Evolutionary conservation across 768 basidiomycete genomes (phyloP).

Genomic region (Pleurotus citrinopileatus): DNA sequence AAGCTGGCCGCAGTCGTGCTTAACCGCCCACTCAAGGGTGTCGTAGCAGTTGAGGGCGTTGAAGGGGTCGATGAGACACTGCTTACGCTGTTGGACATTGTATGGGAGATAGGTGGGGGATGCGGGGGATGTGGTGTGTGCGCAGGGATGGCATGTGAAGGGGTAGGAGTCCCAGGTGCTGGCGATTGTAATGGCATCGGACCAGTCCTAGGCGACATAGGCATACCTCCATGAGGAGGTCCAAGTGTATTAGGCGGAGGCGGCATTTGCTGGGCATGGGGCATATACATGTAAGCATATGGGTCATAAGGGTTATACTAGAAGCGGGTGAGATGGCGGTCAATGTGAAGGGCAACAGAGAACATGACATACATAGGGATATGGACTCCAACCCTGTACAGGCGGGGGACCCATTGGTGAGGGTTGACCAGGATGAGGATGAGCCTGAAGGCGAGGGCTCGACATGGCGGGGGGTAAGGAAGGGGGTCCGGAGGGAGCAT

Average conservation of each 20-base stretch:
- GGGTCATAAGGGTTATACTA: conserved; percentile 8
- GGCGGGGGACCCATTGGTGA: conserved; percentile 44
- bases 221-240: conserved; percentile 47
- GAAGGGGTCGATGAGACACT: conserved; percentile 63
- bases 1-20: conserved; percentile 67
- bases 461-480: conserved; percentile 50
- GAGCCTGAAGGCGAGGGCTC: conserved; percentile 67
- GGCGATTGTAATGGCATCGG: conserved; percentile 46
- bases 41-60: conserved; percentile 55
- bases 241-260: conserved; percentile 46
- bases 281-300: conserved; percentile 4
- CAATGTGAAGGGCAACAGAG: not conserved
- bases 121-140: conserved; percentile 51
- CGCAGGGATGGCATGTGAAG: conserved; percentile 11
- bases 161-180: conserved; percentile 62
- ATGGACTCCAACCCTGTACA: conserved; percentile 38
- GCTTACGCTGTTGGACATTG: conserved; percentile 42
- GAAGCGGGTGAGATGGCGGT: not conserved
- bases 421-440: conserved; percentile 52
- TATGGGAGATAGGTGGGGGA: conserved; percentile 39
- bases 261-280: conserved; percentile 14
- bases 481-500: conserved; percentile 42
- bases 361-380: conserved; percentile 51
- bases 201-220: conserved; percentile 69
- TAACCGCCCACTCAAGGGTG: conserved; percentile 41